Percentiles rank a stretch among this genome's conserved stretches.
Evolutionary conservation across 179 eudicot species (phyloP).

Genomic region (Amaranthus tricolor): DNA sequence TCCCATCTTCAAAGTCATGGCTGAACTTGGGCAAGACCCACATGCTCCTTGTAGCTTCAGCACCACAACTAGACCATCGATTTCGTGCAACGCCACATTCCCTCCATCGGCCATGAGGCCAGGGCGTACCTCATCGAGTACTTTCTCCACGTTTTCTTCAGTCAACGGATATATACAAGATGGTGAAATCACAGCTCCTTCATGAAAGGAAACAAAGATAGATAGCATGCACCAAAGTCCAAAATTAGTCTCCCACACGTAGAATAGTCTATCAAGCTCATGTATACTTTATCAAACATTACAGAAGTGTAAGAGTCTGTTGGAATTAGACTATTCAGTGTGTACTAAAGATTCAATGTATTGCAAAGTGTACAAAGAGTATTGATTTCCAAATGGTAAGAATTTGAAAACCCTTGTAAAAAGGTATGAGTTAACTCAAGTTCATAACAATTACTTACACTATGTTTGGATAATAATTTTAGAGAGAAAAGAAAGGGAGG

Average conservation of each 20-base stretch:
- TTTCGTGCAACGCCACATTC: conserved; percentile 84
- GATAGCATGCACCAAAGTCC: neutral
- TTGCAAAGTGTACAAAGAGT: too few relatives aligned
- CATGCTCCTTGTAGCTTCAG: conserved; percentile 95
- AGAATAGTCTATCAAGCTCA: neutral
- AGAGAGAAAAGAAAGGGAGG: too few relatives aligned
- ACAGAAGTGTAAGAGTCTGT: too few relatives aligned
- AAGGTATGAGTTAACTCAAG: too few relatives aligned
- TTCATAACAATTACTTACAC: too few relatives aligned
- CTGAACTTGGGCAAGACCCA: conserved; percentile 96
- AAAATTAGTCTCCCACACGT: neutral
- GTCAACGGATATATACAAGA: conserved; percentile 78
- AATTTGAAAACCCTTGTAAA: too few relatives aligned
- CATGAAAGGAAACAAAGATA: conserved; percentile 4
- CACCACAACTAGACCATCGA: conserved; percentile 85
- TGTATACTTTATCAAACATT: neutral
- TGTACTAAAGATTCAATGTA: too few relatives aligned
- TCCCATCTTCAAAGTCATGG: conserved; percentile 91
- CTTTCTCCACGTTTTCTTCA: conserved; percentile 91
- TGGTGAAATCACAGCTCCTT: conserved; percentile 57
- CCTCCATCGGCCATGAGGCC: conserved; percentile 97
- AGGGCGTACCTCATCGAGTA: conserved; percentile 85
- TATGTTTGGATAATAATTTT: too few relatives aligned
- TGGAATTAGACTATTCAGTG: too few relatives aligned
- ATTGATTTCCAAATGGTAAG: too few relatives aligned